Evolutionary conservation across 768 basidiomycete genomes (phyloP), one percentile per base, ranked within the genome.

Genomic region (Leccinum olivaceopallidum): DNA sequence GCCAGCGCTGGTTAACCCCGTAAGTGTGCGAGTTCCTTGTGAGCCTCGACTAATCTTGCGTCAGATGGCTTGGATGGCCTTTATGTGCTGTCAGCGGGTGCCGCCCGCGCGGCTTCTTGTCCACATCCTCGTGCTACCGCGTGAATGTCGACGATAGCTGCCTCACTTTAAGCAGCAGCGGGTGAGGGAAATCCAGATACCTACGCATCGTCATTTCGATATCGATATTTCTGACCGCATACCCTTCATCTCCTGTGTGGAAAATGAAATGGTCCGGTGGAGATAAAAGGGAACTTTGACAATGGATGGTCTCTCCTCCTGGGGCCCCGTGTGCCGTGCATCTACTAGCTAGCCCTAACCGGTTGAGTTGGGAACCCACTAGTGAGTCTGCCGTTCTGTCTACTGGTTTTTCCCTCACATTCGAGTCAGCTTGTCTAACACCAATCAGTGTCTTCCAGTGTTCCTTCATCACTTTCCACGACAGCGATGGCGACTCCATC

Each of bases 1-100:
- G 13, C 57, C 39, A 28, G 22, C 34, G 36, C 24, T 42, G 52
- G 53, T 54, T 9, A 57, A 12, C 22, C 8, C 48, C 48, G 49
- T 34, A 61, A 53, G 50, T 52, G 51, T 56, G 39, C 42, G 28
- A 53, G 54, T 42, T 24, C 30, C 37, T 49, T 44, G 50, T 34
- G 32, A 53, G 13, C 20, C n/a, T n/a, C 20, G 12, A 64, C 37
- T 20, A 48, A 44, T n/a, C n/a, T 53, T 48, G 36, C 34, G 8
- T n/a, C 12, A 28, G 22, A 48, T 34, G 47, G 48, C 53, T 49
- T 26, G 30, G 49, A 59, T 49, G 22, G 42, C 18, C 32, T 58
- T 36, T 16, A 22, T 53, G 48, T 44, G 16, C 44, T 53, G 49
- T 54, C 48, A 48, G 57, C 48, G n/a, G 37, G 8, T 37, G 24